Conservation (phyloP, 106 monocot genomes). For the Vanilla planifolia region DNA sequence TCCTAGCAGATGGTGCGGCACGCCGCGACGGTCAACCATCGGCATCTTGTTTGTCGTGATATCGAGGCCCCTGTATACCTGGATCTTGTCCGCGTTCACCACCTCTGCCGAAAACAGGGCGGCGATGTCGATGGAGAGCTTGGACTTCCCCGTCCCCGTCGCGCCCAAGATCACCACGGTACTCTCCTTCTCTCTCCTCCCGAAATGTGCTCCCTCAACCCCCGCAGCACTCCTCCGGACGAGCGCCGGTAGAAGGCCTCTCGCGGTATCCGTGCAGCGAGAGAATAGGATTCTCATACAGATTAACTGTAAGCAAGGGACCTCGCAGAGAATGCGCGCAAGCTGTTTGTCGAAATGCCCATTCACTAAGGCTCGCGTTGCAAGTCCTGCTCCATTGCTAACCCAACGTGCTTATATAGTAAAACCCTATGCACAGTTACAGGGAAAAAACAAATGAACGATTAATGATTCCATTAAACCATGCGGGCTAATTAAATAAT, state of each 20-base stretch:
- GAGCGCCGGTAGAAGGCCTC: not conserved
- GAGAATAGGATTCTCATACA: conserved; percentile 8
- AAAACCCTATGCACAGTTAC: too few relatives aligned
- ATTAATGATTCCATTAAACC: conserved; percentile 8
- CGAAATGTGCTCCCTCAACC: not conserved
- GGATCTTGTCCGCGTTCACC: conserved; percentile 91
- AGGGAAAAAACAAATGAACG: too few relatives aligned
- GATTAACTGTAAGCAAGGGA: not conserved
- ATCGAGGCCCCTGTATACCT: conserved; percentile 80
- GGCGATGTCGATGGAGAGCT: conserved; percentile 82
- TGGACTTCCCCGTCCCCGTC: conserved; percentile 86
- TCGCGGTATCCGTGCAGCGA: conserved; percentile 4
- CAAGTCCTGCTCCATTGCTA: not conserved
- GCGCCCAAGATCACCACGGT: conserved; percentile 84
- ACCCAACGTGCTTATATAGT: too few relatives aligned
- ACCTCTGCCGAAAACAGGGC: conserved; percentile 40
- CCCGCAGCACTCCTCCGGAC: not conserved
- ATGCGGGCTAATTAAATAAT: conserved; percentile 7
- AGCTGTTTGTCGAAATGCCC: conserved; percentile 5
- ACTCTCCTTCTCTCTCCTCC: conserved; percentile 6
- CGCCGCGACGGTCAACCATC: conserved; percentile 42
- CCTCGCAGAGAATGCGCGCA: not conserved
- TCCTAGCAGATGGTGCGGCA: conserved; percentile 85
- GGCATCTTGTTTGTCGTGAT: conserved; percentile 89
- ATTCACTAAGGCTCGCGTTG: not conserved